A percentile compares a stretch with the other conserved stretches of the same genome.
These are phyloP conservation scores for Diaporthe sp. DNA, from an alignment of 2,329 filamentous ascomycete species.

Conservation along the genomic window DNA sequence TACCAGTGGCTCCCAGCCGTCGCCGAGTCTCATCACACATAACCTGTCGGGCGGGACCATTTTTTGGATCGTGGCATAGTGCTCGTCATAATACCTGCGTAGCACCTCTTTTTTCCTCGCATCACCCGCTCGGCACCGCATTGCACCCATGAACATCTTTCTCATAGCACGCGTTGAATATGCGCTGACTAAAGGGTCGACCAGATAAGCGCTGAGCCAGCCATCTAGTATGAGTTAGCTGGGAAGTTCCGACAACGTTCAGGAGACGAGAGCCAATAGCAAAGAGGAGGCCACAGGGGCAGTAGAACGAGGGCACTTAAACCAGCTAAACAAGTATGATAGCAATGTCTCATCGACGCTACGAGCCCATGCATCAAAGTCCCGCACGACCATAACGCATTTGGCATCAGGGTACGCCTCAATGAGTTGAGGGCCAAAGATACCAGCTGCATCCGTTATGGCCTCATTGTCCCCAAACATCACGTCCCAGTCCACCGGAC, in stretches of 20 bases:
- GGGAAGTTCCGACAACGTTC: fast-evolving
- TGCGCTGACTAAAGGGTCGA: conserved; percentile 4
- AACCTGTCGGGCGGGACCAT: not conserved
- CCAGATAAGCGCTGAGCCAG: not conserved
- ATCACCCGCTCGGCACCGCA: not conserved
- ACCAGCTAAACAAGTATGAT: conserved; percentile 34
- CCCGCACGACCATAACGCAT: conserved; percentile 42
- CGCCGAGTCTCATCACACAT: conserved; percentile 9
- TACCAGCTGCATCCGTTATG: conserved; percentile 42
- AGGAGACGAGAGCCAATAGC: not conserved
- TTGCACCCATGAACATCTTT: conserved; percentile 23
- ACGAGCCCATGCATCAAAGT: conserved; percentile 42
- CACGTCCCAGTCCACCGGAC: conserved; percentile 40
- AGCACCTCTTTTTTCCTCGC: not conserved
- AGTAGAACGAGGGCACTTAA: not conserved
- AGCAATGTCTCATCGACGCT: conserved; percentile 44
- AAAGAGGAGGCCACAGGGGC: too few species aligned
- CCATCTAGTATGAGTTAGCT: conserved; percentile 14
- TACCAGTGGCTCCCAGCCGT: conserved; percentile 24
- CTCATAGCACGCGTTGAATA: conserved; percentile 16
- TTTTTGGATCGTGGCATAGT: not conserved
- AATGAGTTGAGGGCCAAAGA: conserved; percentile 41
- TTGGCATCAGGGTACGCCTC: conserved; percentile 44
- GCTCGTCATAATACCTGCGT: not conserved
- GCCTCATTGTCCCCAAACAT: conserved; percentile 42